phyloP scores from a whole-genome alignment of 1,284 basidiomycete genomes.

The Ceratobasidium sp. region DNA sequence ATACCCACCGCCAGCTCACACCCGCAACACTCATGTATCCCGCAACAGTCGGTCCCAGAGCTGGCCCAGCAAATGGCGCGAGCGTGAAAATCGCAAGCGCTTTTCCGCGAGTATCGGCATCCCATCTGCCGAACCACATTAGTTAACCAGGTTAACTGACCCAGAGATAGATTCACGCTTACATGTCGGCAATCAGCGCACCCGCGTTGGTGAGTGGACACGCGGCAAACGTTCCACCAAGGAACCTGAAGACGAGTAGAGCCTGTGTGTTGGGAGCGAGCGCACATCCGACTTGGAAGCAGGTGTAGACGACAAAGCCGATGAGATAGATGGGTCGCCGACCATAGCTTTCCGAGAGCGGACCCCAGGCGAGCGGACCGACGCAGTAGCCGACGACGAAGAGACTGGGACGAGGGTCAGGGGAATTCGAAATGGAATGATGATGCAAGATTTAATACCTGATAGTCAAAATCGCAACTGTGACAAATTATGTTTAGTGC shows the following conservation, averaged over 20 bases:
- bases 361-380: conserved; percentile 70
- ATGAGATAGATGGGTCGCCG: conserved; percentile 73
- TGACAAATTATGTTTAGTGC: conserved; percentile 57
- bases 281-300: conserved; percentile 75
- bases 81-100: conserved; percentile 76
- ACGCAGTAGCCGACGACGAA: conserved; percentile 62
- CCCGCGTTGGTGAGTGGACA: conserved; percentile 61
- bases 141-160: conserved; percentile 55
- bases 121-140: conserved; percentile 61
- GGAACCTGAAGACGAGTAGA: conserved; percentile 74
- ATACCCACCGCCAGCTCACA: conserved; percentile 71
- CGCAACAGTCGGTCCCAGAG: conserved; percentile 71
- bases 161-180: conserved; percentile 50
- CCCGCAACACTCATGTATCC: conserved; percentile 64
- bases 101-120: conserved; percentile 71
- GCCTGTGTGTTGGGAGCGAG: conserved; percentile 68
- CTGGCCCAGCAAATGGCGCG: conserved; percentile 82
- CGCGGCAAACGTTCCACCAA: conserved; percentile 70
- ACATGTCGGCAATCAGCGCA: conserved; percentile 65
- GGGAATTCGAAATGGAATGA: conserved; percentile 51
- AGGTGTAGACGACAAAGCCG: conserved; percentile 72
- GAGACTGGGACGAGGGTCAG: conserved; percentile 61
- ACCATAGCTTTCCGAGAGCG: conserved; percentile 61
- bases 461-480: conserved; percentile 41
- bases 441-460: not conserved